Percentiles rank a stretch among this genome's conserved stretches.
Conservation (phyloP, 495 filamentous ascomycete genomes). For the Penicillium argentinense region DNA sequence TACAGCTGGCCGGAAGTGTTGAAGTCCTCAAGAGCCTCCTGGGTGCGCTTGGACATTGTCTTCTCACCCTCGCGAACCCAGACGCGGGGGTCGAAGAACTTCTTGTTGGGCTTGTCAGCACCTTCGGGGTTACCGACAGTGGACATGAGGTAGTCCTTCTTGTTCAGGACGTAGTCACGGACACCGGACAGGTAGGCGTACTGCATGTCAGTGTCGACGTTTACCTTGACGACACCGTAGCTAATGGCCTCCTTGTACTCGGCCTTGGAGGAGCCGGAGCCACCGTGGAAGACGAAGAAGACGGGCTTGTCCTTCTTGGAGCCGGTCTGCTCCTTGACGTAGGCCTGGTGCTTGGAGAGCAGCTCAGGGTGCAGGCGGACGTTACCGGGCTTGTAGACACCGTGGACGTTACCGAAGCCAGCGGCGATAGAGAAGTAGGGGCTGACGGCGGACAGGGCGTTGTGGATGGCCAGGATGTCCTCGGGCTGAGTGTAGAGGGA, state of each 20-base stretch:
- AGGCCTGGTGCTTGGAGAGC: slow-evolving; percentile 89
- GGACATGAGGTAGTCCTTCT: slow-evolving; percentile 88
- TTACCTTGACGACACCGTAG: slow-evolving; percentile 97
- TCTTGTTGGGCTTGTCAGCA: slow-evolving; percentile 97
- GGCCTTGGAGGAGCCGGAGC: slow-evolving; percentile 82
- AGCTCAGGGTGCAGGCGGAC: slow-evolving; percentile 94
- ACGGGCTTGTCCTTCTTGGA: slow-evolving; percentile 80
- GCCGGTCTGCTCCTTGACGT: slow-evolving; percentile 72
- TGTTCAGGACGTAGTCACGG: slow-evolving; percentile 88
- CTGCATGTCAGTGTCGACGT: slow-evolving; percentile 74
- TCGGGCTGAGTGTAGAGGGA: slow-evolving; percentile 97
- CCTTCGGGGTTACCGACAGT: slow-evolving; percentile 96
- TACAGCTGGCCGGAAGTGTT: slow-evolving; percentile 85
- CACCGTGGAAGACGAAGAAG: slow-evolving; percentile 99
- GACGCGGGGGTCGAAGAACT: slow-evolving; percentile 82
- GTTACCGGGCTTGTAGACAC: slow-evolving; percentile 98
- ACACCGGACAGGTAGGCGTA: slow-evolving; percentile 83
- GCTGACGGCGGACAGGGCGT: slow-evolving; percentile 74
- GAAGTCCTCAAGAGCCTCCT: slow-evolving; percentile 85
- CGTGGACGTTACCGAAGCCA: slow-evolving; percentile 98
- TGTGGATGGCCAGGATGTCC: slow-evolving; percentile 87
- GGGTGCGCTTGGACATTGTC: slow-evolving; percentile 83
- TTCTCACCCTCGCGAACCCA: slow-evolving; percentile 94
- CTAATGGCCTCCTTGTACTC: slow-evolving; percentile 86
- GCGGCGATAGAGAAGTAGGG: slow-evolving; percentile 97